A percentile compares a stretch with the other conserved stretches of the same genome.
These are phyloP conservation scores for Hypomyces rosellus DNA, from an alignment of 2,329 filamentous ascomycete genomes.

Conservation along the genomic window DNA sequence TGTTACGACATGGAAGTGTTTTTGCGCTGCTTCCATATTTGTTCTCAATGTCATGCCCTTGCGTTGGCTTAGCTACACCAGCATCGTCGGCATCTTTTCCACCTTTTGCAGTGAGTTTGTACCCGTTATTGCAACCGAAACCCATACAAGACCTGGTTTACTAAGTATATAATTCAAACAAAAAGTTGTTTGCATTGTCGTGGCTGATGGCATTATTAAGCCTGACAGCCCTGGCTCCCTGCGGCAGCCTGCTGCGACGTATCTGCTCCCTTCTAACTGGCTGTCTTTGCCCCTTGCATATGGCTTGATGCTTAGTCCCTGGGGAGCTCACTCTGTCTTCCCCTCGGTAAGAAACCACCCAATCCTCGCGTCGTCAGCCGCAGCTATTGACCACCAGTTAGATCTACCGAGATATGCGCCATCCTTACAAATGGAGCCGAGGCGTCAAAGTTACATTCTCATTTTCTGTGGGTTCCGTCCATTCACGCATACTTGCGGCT, in stretches of 20 bases:
- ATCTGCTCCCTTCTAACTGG: slow-evolving; percentile 82
- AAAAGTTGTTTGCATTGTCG: slow-evolving; percentile 73
- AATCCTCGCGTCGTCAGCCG: background rate
- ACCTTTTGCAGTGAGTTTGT: slow-evolving; percentile 72
- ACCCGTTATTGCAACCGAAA: background rate
- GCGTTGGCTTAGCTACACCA: slow-evolving; percentile 79
- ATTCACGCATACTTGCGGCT: too few species aligned
- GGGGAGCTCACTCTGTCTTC: slow-evolving; percentile 63
- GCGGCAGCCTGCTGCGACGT: slow-evolving; percentile 69
- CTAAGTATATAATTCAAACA: background rate
- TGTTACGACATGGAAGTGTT: slow-evolving; percentile 72
- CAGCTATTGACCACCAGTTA: slow-evolving; percentile 17
- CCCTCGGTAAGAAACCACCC: slow-evolving; percentile 56
- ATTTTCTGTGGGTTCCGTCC: slow-evolving; percentile 59
- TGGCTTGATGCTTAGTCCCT: slow-evolving; percentile 77
- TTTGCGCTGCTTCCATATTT: slow-evolving; percentile 72
- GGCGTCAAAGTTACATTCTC: slow-evolving; percentile 75
- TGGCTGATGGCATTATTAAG: slow-evolving; percentile 83
- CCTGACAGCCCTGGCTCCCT: slow-evolving; percentile 74
- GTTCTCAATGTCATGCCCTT: slow-evolving; percentile 82
- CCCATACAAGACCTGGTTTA: background rate
- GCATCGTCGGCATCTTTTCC: slow-evolving; percentile 84
- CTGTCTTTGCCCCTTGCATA: slow-evolving; percentile 79
- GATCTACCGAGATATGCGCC: slow-evolving; percentile 58
- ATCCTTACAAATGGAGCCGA: slow-evolving; percentile 73